Evolutionary conservation across 768 basidiomycete species (phyloP).

Genomic region (Tricholoma sp.): DNA sequence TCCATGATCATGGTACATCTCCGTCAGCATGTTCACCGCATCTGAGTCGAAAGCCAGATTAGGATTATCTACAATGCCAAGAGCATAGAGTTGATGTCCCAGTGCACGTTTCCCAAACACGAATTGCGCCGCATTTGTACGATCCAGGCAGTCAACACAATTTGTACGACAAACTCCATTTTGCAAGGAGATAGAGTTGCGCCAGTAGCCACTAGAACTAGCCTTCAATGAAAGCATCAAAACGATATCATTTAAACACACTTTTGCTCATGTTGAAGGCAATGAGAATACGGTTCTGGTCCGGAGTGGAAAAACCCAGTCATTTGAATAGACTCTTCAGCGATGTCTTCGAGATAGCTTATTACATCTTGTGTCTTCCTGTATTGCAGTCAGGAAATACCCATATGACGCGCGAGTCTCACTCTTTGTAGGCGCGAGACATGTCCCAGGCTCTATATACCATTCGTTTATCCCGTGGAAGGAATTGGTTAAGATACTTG

Average conservation of each 20-base stretch:
- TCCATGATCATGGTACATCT: constrained; percentile 98
- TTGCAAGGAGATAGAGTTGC: constrained; percentile 72
- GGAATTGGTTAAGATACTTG: constrained; percentile 89
- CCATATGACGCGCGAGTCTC: constrained; percentile 7
- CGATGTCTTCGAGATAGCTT: constrained; percentile 89
- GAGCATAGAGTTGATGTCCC: constrained; percentile 91
- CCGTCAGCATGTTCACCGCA: constrained; percentile 93
- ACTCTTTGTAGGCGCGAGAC: constrained; percentile 93
- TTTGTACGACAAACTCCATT: constrained; percentile 92
- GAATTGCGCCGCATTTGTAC: constrained; percentile 96
- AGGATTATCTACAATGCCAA: constrained; percentile 83
- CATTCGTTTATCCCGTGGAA: constrained; percentile 83
- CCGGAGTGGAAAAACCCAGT: constrained; percentile 97
- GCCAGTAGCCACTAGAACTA: constrained; percentile 42
- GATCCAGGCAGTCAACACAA: constrained; percentile 95
- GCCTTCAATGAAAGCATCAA: not conserved
- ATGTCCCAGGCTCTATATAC: constrained; percentile 95
- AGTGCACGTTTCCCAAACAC: constrained; percentile 93
- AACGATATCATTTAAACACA: constrained; percentile 21
- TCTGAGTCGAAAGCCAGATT: constrained; percentile 89
- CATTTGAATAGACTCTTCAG: constrained; percentile 86
- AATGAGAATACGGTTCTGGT: constrained; percentile 76
- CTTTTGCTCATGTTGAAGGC: constrained; percentile 42
- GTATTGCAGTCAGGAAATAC: not conserved
- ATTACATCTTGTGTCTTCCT: constrained; percentile 97